Base-by-base conservation (phyloP, 345 rosid species). In the Arabis hirsuta region DNA sequence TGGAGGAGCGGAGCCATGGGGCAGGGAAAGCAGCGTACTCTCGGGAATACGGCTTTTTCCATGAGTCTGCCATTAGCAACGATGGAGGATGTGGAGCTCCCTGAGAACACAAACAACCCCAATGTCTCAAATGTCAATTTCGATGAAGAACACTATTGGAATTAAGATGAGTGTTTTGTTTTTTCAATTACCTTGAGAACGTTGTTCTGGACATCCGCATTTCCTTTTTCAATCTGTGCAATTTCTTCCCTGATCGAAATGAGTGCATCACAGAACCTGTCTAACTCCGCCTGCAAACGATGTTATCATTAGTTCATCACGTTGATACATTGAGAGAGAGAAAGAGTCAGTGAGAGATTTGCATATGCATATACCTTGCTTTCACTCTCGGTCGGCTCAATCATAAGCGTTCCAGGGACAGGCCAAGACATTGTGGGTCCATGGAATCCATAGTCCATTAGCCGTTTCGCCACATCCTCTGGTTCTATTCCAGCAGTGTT, bases 351-450 rank as follows among this genome's bases (percentile, higher is more conserved):
- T 22, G 52, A 47, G 44, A 65, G 44, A 54, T 38, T 44, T 51
- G 54, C 31, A 38, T 63, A 68, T 43, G 2, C 26, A 20, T 16
- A 29, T 82, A 90, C 99, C 96, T 90, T 96, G 96, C 98, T 90
- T 90, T 96, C 99, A 83, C 99, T 96, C 82, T 96, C 98, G 52
- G 99, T 96, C 6, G 99, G 99, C 77, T 96, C 99, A 55, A 96
- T 86, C 99, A 92, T 92, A 63, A 92, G 98, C 6, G 98, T 96
- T 72, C 98, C 97, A 1, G 99, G 94, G 76, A 96, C 99, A 51
- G 99, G 99, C 92, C 96, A 96, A 27, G 99, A 90, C 98, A 96
- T 92, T 75, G 99, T 95, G 31, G 98, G 99, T 60, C 53, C 99
- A 80, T 91, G 98, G 84, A 95, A 95, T 70, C 98, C 97, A 32